Evolutionary conservation across 202 grass and related monocot genomes (phyloP), one percentile per base, ranked within the genome.

Genomic region (Alloteropsis angusta): DNA sequence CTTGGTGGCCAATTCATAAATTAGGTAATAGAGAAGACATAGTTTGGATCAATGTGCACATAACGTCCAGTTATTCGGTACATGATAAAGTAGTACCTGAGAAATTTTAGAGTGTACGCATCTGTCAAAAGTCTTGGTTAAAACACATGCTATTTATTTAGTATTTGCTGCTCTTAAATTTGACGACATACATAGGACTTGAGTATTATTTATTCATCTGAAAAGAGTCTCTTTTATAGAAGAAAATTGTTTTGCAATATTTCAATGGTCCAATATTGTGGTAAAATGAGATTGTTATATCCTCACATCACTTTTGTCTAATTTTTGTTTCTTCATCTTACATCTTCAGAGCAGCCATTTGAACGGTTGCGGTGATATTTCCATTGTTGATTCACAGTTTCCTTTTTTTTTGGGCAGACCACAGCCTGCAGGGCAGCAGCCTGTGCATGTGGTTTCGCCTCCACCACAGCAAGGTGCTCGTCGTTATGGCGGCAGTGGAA

Each of bases 401-500:
- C n/a, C 0, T 52, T 58, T 49, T 19, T 41, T 8, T 8, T 70
- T 76, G 49, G 32, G 47, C 82, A 88, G 86, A 16, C 86, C 84
- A 66, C 82, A 88, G 41, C 41, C 82, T 81, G 62, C 60, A 46
- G 69, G 57, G 21, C 81, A 80, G 46, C 64, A 71, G 23, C 46
- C 48, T 30, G 23, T 84, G 17, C 63, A 25, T 70, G 58, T 80
- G 6, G 9, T 16, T 19, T 65, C 81, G 26, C 81, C 76, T 64
- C 26, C 71, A 1, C 48, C 82, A 7, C 81, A 69, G 5, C 76
- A 80, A 57, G 34, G 0, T 65, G 77, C 38, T 9, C 77, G 18
- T 7, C 71, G 44, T 55, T 25, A 54, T 4, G 48, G 78, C 0
- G n/a, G 78, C n/a, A 17, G 79, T 1, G 16, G 64, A 0, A 4